phyloP scores from a whole-genome alignment of 2,329 filamentous ascomycete genomes.

The Microdochium nivale region DNA sequence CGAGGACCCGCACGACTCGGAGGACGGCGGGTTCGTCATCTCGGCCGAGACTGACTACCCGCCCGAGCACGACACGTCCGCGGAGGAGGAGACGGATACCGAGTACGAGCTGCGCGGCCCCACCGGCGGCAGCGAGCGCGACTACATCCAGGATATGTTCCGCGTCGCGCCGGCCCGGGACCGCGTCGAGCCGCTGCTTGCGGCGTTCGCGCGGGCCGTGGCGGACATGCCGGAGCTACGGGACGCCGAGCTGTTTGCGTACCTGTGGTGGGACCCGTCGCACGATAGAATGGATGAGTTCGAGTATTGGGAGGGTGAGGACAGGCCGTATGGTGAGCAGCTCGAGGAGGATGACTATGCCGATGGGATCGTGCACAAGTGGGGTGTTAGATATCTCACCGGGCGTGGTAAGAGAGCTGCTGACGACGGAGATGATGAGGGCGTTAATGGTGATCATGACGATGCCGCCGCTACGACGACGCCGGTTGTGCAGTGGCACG shows the following conservation, averaged over 20 bases:
- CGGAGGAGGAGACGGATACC: slow-evolving; percentile 6
- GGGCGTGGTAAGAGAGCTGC: no score
- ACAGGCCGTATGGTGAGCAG: neutral
- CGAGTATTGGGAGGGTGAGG: slow-evolving; percentile 1
- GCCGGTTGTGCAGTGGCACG: slow-evolving; percentile 13
- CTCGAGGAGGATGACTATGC: slow-evolving; percentile 2
- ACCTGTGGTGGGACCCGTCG: slow-evolving; percentile 12
- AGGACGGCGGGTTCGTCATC: slow-evolving; percentile 9
- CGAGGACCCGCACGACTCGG: slow-evolving; percentile 9
- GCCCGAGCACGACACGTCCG: slow-evolving; percentile 5
- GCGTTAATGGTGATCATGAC: no score
- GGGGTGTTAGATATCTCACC: slow-evolving; percentile 8
- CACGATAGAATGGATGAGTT: slow-evolving; percentile 6
- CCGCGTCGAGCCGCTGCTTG: slow-evolving; percentile 13
- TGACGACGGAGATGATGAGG: no score
- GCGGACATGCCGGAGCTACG: slow-evolving; percentile 12
- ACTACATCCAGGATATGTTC: slow-evolving; percentile 9
- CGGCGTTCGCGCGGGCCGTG: slow-evolving; percentile 11
- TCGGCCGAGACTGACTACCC: slow-evolving; percentile 12
- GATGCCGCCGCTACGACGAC: neutral
- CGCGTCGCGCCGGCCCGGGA: slow-evolving; percentile 9
- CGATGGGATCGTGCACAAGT: no score
- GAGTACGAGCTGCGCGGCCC: slow-evolving; percentile 4
- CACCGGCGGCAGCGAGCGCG: slow-evolving; percentile 4
- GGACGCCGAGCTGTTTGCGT: slow-evolving; percentile 12